Conservation (phyloP, 2,329 filamentous ascomycete genomes). For the Diaporthe sp. region DNA sequence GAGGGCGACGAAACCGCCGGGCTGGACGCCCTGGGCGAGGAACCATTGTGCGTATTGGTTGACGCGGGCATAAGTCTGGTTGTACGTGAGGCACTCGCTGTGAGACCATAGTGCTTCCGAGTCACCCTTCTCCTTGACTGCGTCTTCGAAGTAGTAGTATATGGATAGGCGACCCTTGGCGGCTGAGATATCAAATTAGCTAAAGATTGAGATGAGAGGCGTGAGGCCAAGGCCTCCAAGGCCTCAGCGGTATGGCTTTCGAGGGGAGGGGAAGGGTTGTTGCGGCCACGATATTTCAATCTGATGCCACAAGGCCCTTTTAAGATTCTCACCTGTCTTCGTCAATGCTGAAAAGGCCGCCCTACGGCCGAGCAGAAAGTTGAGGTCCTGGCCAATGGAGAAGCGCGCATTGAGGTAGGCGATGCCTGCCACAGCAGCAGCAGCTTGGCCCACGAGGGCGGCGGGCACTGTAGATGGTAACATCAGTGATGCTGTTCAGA, state of each 20-base stretch:
- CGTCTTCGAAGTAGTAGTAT: conserved; percentile 76
- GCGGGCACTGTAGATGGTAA: conserved; percentile 12
- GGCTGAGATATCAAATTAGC: conserved; percentile 51
- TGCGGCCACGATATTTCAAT: conserved; percentile 36
- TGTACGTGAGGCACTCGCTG: conserved; percentile 71
- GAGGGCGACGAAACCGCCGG: conserved; percentile 73
- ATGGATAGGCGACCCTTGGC: conserved; percentile 68
- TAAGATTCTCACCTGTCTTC: conserved; percentile 59
- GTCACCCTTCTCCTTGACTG: conserved; percentile 65
- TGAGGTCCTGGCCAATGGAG: conserved; percentile 74
- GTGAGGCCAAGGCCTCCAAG: neutral
- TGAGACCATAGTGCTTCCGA: conserved; percentile 78
- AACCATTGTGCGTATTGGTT: conserved; percentile 76
- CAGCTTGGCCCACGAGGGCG: conserved; percentile 28
- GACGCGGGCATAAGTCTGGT: conserved; percentile 66
- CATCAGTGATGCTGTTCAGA: neutral
- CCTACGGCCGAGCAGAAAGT: conserved; percentile 58
- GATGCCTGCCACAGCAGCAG: conserved; percentile 49
- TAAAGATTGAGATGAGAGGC: neutral
- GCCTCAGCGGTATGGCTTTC: neutral
- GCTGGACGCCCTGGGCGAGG: conserved; percentile 68
- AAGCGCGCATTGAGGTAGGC: conserved; percentile 80
- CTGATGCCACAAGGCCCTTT: neutral
- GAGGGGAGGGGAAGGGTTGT: conserved; percentile 25
- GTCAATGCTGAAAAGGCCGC: conserved; percentile 59